Conservation (phyloP, 306 rosid species). For the Comarum palustre region DNA sequence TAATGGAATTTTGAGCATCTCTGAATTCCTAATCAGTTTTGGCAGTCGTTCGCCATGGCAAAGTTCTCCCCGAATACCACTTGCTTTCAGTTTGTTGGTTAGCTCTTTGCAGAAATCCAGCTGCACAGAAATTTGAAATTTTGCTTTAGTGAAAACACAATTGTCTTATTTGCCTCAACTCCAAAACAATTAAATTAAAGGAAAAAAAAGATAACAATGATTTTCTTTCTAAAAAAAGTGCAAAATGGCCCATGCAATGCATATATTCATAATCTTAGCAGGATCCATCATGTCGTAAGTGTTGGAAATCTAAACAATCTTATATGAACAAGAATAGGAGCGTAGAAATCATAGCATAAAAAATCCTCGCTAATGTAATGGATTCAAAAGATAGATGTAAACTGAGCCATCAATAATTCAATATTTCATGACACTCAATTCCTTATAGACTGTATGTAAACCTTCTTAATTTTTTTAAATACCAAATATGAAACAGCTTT, state of each 20-base stretch:
- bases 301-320: neutral
- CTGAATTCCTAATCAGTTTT: slow-evolving; percentile 89
- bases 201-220: neutral
- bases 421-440: neutral
- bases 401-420: neutral
- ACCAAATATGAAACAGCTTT: neutral
- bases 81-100: slow-evolving; percentile 53
- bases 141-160: neutral
- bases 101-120: slow-evolving; percentile 72
- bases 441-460: neutral
- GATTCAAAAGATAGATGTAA: neutral
- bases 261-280: neutral
- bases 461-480: neutral
- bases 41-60: slow-evolving; percentile 90
- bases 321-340: neutral
- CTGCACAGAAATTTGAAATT: slow-evolving; percentile 36
- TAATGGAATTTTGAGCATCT: slow-evolving; percentile 80
- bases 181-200: neutral
- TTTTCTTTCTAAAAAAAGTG: neutral
- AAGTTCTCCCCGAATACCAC: slow-evolving; percentile 71
- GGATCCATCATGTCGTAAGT: neutral
- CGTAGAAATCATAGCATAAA: neutral
- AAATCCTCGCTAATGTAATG: slow-evolving; percentile 1
- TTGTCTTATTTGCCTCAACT: neutral
- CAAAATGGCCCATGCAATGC: neutral